Evolutionary conservation across 768 basidiomycete genomes (phyloP), one percentile per base, ranked within the genome.

Genomic region (Trametes cingulata): DNA sequence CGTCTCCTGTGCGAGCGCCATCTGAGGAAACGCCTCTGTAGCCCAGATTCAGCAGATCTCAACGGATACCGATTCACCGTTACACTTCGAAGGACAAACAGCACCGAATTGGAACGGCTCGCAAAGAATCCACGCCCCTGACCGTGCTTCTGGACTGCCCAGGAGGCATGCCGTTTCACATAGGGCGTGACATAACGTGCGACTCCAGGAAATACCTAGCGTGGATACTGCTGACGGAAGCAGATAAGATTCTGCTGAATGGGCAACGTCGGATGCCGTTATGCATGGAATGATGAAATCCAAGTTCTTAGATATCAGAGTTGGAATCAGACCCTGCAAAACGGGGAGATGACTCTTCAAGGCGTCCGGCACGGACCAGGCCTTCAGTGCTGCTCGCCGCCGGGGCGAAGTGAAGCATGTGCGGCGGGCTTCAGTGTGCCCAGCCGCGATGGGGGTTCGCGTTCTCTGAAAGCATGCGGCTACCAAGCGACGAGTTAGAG

Each of bases 211-310:
- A 64, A 52, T 62, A 48, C 36, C 52, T 40, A 51, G 58, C 56
- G 55, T 60, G 59, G 41, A 36, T 46, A 52, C 51, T 33, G 56
- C 35, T 56, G 59, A 47, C 56, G 47, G 60, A 64, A 58, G 62
- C 62, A 62, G 66, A 64, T 67, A 67, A 67, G 66, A 64, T 67
- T 64, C 55, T 57, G 51, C 48, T 59, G 56, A 42, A 55, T 57
- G 60, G 50, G 60, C 62, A 52, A 55, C 65, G 63, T 64, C 63
- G 61, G 61, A 64, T 64, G 63, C 66, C 63, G 63, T 67, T 59
- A 67, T 64, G 66, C 61, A 62, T 60, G 63, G 63, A 62, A 64
- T 58, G 50, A 57, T 52, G 61, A 52, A 40, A 57, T 58, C 61
- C 41, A 42, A 20, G 47, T 40, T 33, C 56, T 53, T 37, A 48